These are phyloP conservation scores for Rutstroemia sp. DNA, from an alignment of 2,329 filamentous ascomycete genomes.

Conservation along the genomic window DNA sequence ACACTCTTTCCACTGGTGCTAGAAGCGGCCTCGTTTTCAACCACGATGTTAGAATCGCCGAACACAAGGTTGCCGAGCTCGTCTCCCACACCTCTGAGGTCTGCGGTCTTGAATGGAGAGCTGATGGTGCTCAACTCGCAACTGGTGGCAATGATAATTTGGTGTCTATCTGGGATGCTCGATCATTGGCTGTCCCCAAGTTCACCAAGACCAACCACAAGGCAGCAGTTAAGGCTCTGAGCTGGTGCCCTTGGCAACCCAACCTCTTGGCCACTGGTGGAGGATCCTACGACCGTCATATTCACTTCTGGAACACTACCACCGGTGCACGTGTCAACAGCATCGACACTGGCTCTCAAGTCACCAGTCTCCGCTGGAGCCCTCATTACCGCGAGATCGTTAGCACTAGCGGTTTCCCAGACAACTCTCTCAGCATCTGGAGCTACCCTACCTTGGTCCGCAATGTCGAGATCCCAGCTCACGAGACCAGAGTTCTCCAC, in stretches of 20 bases:
- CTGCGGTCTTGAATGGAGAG: slow-evolving; percentile 95
- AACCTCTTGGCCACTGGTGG: slow-evolving; percentile 95
- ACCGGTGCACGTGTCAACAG: slow-evolving; percentile 97
- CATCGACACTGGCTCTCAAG: slow-evolving; percentile 96
- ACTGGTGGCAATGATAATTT: slow-evolving; percentile 99
- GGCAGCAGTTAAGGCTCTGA: slow-evolving; percentile 94
- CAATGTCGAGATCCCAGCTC: slow-evolving; percentile 95
- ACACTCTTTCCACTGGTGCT: slow-evolving; percentile 88
- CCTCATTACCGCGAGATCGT: slow-evolving; percentile 97
- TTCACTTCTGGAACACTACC: slow-evolving; percentile 99
- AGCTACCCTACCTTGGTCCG: slow-evolving; percentile 95
- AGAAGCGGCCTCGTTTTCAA: slow-evolving; percentile 95
- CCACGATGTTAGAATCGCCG: slow-evolving; percentile 93
- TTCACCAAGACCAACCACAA: slow-evolving; percentile 99
- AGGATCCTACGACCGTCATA: slow-evolving; percentile 93
- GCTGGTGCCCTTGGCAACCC: slow-evolving; percentile 98
- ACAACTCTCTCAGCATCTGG: slow-evolving; percentile 98
- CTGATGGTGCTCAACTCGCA: slow-evolving; percentile 91
- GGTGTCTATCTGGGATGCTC: slow-evolving; percentile 97
- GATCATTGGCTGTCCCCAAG: slow-evolving; percentile 86
- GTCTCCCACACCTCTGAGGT: slow-evolving; percentile 97
- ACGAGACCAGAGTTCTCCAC: slow-evolving; percentile 94
- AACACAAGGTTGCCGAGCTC: slow-evolving; percentile 97
- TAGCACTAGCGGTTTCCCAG: slow-evolving; percentile 95
- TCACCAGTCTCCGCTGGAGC: slow-evolving; percentile 94